Conservation (phyloP, 768 basidiomycete genomes). For the Tephrocybe sp. region DNA sequence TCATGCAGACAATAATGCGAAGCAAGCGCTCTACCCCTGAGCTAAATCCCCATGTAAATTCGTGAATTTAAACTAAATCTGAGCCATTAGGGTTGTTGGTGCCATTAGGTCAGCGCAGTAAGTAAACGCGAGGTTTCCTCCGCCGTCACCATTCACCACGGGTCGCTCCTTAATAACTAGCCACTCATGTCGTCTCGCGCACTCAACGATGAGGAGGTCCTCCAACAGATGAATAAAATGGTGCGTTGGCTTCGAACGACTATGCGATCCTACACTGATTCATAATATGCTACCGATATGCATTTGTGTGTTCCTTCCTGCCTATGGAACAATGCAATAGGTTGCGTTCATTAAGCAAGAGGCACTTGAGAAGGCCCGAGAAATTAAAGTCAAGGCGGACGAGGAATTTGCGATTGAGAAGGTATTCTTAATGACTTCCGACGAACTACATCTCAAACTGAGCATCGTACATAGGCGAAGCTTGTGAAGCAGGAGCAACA, state of each 20-base stretch:
- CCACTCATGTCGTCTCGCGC: constrained; percentile 69
- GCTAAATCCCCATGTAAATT: constrained; percentile 27
- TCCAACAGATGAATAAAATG: constrained; percentile 99
- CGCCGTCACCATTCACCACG: no score
- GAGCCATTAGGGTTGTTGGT: no score
- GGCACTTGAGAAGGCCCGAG: constrained; percentile 94
- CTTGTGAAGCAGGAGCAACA: constrained; percentile 96
- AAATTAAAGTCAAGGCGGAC: constrained; percentile 96
- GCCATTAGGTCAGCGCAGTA: no score
- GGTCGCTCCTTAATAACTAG: not conserved
- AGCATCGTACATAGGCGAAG: constrained; percentile 63
- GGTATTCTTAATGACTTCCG: constrained; percentile 35
- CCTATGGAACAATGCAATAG: constrained; percentile 34
- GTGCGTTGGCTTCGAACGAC: constrained; percentile 38
- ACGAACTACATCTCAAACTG: not conserved
- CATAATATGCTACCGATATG: not conserved
- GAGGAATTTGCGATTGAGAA: constrained; percentile 99
- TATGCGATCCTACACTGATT: constrained; percentile 8
- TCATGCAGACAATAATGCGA: constrained; percentile 30
- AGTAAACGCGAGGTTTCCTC: no score
- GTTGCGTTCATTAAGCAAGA: constrained; percentile 99
- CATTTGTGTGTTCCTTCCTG: not conserved
- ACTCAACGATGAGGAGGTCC: constrained; percentile 92
- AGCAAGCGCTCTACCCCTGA: constrained; percentile 39
- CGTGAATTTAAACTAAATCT: no score